phyloP scores from a whole-genome alignment of 345 rosid genomes.

The Turritis glabra region DNA sequence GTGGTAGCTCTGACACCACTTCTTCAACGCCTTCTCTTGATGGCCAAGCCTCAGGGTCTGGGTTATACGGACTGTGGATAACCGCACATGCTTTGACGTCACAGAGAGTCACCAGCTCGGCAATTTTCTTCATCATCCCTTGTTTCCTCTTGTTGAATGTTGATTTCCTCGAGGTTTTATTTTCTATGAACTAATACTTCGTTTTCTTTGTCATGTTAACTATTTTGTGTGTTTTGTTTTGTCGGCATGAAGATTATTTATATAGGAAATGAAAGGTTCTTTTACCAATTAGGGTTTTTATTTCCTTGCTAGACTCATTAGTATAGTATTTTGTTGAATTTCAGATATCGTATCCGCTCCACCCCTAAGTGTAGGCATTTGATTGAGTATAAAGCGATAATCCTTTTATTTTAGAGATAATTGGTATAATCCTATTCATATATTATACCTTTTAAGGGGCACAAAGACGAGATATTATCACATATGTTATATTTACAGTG shows the following conservation, averaged over 20 bases:
- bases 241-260: background rate
- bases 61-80: background rate
- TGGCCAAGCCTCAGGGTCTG: background rate
- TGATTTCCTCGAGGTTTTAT: background rate
- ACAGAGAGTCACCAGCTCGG: background rate
- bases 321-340: background rate
- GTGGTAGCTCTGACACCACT: background rate
- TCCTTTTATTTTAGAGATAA: background rate
- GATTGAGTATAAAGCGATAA: background rate
- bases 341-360: background rate
- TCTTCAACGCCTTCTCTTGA: background rate
- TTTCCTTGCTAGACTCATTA: background rate
- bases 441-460: background rate
- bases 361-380: background rate
- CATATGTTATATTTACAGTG: background rate
- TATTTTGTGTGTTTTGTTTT: background rate
- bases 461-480: too few relatives aligned
- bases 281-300: background rate
- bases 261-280: background rate
- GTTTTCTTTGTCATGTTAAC: background rate
- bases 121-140: background rate
- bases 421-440: background rate
- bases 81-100: constrained; percentile 13
- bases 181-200: background rate
- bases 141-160: constrained; percentile 3